These are phyloP conservation scores for Scortechinia acanthostroma DNA, from an alignment of 2,329 filamentous ascomycete species.

Conservation along the genomic window DNA sequence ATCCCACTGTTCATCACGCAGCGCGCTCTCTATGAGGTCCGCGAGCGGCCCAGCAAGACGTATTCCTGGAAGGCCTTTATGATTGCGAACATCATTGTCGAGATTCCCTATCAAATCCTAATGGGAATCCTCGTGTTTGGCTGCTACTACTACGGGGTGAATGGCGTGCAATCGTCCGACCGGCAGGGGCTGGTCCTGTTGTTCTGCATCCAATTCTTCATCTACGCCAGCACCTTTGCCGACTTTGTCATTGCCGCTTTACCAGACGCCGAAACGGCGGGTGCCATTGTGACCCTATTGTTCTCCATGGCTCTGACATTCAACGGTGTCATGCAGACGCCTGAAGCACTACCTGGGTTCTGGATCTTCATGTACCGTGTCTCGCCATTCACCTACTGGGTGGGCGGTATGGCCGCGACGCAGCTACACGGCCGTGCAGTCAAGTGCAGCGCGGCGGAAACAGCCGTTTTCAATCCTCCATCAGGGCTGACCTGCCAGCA, in stretches of 20 bases:
- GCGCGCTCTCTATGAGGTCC: slow-evolving; percentile 49
- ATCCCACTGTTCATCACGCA: slow-evolving; percentile 52
- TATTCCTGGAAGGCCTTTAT: slow-evolving; percentile 75
- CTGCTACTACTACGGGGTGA: slow-evolving; percentile 62
- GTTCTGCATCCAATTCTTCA: slow-evolving; percentile 56
- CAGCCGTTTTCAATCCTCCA: slow-evolving; percentile 58
- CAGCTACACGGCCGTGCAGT: slow-evolving; percentile 49
- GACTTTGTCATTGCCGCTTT: slow-evolving; percentile 69
- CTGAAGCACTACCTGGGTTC: slow-evolving; percentile 55
- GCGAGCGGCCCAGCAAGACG: slow-evolving; percentile 56
- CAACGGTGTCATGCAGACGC: slow-evolving; percentile 55
- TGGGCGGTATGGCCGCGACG: slow-evolving; percentile 61
- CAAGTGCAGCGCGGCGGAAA: slow-evolving; percentile 44
- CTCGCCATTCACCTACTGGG: slow-evolving; percentile 63
- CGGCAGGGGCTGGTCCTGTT: slow-evolving; percentile 61
- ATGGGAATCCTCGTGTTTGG: slow-evolving; percentile 56
- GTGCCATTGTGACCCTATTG: slow-evolving; percentile 53
- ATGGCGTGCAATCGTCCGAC: slow-evolving; percentile 36
- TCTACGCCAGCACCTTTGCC: slow-evolving; percentile 68
- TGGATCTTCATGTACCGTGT: slow-evolving; percentile 74
- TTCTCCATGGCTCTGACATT: slow-evolving; percentile 53
- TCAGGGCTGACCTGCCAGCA: slow-evolving; percentile 50
- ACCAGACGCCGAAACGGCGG: slow-evolving; percentile 62
- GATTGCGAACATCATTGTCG: slow-evolving; percentile 64
- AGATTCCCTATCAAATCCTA: slow-evolving; percentile 65